These are phyloP conservation scores for Corylus heterophylla DNA, from an alignment of 306 rosid genomes.

Conservation along the genomic window DNA sequence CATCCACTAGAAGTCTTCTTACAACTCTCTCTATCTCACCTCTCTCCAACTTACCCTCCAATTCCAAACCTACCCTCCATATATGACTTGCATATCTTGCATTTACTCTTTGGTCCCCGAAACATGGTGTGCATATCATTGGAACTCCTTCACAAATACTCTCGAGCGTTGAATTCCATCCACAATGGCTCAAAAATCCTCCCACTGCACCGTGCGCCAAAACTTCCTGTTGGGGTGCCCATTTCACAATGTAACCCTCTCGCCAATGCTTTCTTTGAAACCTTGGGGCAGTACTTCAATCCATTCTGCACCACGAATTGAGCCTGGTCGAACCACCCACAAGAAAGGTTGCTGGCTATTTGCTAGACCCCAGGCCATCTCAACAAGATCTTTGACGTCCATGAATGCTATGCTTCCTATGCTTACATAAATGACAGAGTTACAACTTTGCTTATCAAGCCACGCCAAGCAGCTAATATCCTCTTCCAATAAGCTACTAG, in stretches of 20 bases:
- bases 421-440: slow-evolving; percentile 36
- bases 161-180: slow-evolving; percentile 51
- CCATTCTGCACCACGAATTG: slow-evolving; percentile 25
- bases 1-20: background rate
- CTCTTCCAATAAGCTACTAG: slow-evolving; percentile 28
- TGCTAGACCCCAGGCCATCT: slow-evolving; percentile 53
- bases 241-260: slow-evolving; percentile 40
- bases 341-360: slow-evolving; percentile 47
- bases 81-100: slow-evolving; percentile 35
- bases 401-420: slow-evolving; percentile 56
- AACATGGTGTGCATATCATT: slow-evolving; percentile 42
- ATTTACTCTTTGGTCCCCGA: slow-evolving; percentile 46
- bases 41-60: background rate
- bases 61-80: slow-evolving; percentile 35
- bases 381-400: slow-evolving; percentile 36
- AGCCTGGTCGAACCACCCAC: slow-evolving; percentile 38
- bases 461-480: slow-evolving; percentile 27
- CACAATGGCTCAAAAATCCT: slow-evolving; percentile 54
- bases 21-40: background rate
- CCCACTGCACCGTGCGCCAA: slow-evolving; percentile 41
- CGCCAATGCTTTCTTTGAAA: slow-evolving; percentile 10
- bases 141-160: slow-evolving; percentile 45
- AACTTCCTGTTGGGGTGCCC: slow-evolving; percentile 50
- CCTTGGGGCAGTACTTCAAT: slow-evolving; percentile 17
- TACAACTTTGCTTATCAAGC: slow-evolving; percentile 25